Evolutionary conservation across 768 basidiomycete species (phyloP).

Genomic region (Pulveroboletus ravenelii): DNA sequence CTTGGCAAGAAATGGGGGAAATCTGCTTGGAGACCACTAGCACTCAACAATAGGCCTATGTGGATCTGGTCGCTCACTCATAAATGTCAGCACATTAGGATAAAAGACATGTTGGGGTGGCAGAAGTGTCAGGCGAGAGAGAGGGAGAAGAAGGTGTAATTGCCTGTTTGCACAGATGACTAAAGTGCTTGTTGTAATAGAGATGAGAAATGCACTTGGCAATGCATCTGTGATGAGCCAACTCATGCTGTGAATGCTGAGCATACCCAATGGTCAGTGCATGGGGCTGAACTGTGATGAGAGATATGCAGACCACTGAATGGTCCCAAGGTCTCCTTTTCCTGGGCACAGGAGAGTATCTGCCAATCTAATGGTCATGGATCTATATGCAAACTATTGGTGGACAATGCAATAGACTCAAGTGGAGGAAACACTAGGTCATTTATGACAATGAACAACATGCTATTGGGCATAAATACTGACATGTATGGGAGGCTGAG

Average conservation of each 20-base stretch:
- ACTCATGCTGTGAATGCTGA: constrained; percentile 61
- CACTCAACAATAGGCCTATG: constrained; percentile 30
- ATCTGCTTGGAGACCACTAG: constrained; percentile 51
- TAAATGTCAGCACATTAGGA: constrained; percentile 59
- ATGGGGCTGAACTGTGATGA: not conserved
- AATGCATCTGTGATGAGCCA: constrained; percentile 57
- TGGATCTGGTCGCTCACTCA: constrained; percentile 36
- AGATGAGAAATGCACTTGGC: constrained; percentile 43
- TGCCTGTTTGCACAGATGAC: constrained; percentile 35
- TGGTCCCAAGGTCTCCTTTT: constrained; percentile 42
- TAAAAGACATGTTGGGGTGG: constrained; percentile 73
- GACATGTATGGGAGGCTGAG: too few relatives aligned
- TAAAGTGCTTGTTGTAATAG: not conserved
- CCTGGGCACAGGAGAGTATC: constrained; percentile 49
- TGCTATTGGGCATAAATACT: constrained; percentile 69
- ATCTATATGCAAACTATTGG: constrained; percentile 25
- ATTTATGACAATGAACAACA: constrained; percentile 72
- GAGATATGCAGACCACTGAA: constrained; percentile 46
- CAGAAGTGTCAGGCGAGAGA: constrained; percentile 52
- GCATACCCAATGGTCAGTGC: not conserved
- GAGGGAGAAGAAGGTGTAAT: constrained; percentile 69
- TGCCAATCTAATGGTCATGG: constrained; percentile 72
- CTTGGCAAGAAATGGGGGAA: constrained; percentile 70
- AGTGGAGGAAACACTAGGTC: constrained; percentile 57
- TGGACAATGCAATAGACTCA: constrained; percentile 42